These are phyloP conservation scores for Penicillium psychrofluorescens DNA, from an alignment of 495 filamentous ascomycete genomes.

Conservation along the genomic window DNA sequence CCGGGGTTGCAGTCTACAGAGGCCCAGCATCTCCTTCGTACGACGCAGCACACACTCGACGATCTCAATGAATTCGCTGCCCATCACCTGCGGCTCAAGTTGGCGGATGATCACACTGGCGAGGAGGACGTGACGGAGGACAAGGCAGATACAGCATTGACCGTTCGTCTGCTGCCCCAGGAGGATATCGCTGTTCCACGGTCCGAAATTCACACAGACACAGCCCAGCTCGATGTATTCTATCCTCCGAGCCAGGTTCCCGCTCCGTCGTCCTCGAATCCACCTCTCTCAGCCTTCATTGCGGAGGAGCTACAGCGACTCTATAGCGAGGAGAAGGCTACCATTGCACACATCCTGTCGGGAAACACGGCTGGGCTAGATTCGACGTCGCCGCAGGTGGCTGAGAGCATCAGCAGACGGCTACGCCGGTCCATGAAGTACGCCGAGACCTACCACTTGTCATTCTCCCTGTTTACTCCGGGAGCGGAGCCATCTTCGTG, in stretches of 20 bases:
- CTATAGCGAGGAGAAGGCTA: constrained; percentile 85
- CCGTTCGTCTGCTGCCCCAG: constrained; percentile 60
- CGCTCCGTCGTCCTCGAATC: constrained; percentile 58
- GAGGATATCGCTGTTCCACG: constrained; percentile 43
- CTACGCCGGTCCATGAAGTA: constrained; percentile 83
- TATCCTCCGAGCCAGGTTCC: constrained; percentile 73
- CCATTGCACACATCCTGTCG: constrained; percentile 74
- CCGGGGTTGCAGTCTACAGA: constrained; percentile 59
- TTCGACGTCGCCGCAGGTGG: constrained; percentile 36
- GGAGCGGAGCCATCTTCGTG: constrained; percentile 72
- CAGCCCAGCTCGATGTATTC: constrained; percentile 67
- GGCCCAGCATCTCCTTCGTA: constrained; percentile 67
- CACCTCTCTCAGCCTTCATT: constrained; percentile 71
- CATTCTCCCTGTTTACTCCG: constrained; percentile 89
- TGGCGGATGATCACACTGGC: constrained; percentile 31
- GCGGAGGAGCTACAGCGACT: constrained; percentile 69
- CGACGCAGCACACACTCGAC: constrained; percentile 84
- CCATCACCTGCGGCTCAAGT: constrained; percentile 73
- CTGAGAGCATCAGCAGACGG: constrained; percentile 47
- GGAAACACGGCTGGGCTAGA: constrained; percentile 25
- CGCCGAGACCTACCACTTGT: constrained; percentile 88
- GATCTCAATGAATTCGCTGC: constrained; percentile 89
- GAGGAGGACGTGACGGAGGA: constrained; percentile 4
- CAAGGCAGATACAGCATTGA: constrained; percentile 53
- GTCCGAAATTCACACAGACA: constrained; percentile 58